These are phyloP conservation scores for Penicillium verrucosum DNA, from an alignment of 2,329 filamentous ascomycete species.

Conservation along the genomic window DNA sequence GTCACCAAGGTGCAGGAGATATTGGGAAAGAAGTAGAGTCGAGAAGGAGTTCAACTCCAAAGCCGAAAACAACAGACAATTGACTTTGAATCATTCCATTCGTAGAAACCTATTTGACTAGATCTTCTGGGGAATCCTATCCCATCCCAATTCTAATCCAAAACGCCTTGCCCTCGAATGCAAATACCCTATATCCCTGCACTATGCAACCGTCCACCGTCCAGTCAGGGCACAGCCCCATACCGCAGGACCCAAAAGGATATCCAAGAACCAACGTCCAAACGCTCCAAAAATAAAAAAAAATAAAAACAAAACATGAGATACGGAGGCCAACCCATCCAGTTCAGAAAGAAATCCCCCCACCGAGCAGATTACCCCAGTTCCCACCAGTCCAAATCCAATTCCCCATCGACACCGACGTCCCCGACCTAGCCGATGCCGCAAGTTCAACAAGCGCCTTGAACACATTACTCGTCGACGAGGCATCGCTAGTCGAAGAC, in stretches of 20 bases:
- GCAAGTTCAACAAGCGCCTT: slow-evolving; percentile 39
- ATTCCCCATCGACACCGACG: slow-evolving; percentile 39
- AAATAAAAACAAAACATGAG: not conserved
- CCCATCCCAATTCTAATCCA: not conserved
- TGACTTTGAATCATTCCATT: slow-evolving; percentile 2
- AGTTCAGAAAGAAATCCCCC: slow-evolving; percentile 36
- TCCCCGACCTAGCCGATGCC: slow-evolving; percentile 35
- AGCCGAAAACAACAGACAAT: not conserved
- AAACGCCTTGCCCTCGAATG: not conserved
- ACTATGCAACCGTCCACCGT: not conserved
- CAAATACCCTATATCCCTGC: not conserved
- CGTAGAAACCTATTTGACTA: not conserved
- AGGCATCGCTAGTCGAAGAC: slow-evolving; percentile 24
- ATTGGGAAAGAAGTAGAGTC: slow-evolving; percentile 35
- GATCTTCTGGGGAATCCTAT: not conserved
- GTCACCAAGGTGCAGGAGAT: slow-evolving; percentile 60
- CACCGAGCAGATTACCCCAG: slow-evolving; percentile 41
- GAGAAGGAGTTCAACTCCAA: not conserved
- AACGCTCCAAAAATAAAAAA: not conserved
- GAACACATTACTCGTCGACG: slow-evolving; percentile 36
- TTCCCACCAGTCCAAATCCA: slow-evolving; percentile 46
- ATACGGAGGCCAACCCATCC: not conserved
- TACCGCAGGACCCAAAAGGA: not conserved
- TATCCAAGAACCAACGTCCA: not conserved
- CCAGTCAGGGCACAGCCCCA: not conserved